Evolutionary conservation across 768 basidiomycete species (phyloP).

Genomic region (Asterophora lycoperdoides): DNA sequence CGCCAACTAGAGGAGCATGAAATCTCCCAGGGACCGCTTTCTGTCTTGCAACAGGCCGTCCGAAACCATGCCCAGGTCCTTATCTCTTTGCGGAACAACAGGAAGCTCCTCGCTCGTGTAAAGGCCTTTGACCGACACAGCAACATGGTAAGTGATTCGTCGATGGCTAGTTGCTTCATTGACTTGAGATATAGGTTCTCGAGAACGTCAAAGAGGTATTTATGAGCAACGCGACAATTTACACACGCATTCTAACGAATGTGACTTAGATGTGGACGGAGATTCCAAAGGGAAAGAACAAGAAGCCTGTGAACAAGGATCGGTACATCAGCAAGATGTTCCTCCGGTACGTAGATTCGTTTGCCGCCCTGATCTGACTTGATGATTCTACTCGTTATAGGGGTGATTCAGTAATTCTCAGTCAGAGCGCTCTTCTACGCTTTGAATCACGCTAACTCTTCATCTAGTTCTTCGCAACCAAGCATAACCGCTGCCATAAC

Average conservation of each 20-base stretch:
- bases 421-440: slow-evolving; percentile 47
- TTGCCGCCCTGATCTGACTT: not conserved
- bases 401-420: slow-evolving; percentile 96
- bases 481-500: slow-evolving; percentile 34
- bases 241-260: slow-evolving; percentile 6
- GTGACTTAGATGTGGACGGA: slow-evolving; percentile 94
- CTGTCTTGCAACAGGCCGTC: slow-evolving; percentile 95
- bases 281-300: slow-evolving; percentile 94
- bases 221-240: not conserved
- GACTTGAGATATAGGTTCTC: slow-evolving; percentile 57
- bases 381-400: slow-evolving; percentile 34
- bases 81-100: slow-evolving; percentile 96
- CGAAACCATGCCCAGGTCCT: slow-evolving; percentile 97
- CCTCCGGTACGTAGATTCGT: slow-evolving; percentile 55
- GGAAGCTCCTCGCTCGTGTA: slow-evolving; percentile 91
- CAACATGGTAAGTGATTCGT: slow-evolving; percentile 75
- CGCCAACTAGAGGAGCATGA: slow-evolving; percentile 97
- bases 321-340: slow-evolving; percentile 99
- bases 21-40: slow-evolving; percentile 96
- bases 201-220: slow-evolving; percentile 97
- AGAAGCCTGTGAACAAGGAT: slow-evolving; percentile 98
- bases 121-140: slow-evolving; percentile 99
- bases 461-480: slow-evolving; percentile 69
- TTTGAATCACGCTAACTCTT: slow-evolving; percentile 25
- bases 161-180: slow-evolving; percentile 5